Percentiles rank a stretch among this genome's conserved stretches.
These are phyloP conservation scores for Colletotrichum truncatum DNA, from an alignment of 2,329 filamentous ascomycete species.

Conservation along the genomic window DNA sequence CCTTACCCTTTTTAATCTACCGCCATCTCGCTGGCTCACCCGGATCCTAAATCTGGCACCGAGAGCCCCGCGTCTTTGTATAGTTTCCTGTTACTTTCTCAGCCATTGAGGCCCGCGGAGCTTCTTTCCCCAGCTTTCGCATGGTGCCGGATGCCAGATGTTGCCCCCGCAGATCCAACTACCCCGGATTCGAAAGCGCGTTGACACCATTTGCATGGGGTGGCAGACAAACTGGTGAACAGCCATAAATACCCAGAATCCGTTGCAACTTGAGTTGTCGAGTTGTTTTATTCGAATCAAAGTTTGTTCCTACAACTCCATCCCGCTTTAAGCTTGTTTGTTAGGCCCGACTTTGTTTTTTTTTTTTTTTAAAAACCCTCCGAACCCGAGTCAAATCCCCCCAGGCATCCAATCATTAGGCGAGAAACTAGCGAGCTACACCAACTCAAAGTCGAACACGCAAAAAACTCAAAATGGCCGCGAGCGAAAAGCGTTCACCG, in stretches of 20 bases:
- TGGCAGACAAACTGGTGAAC: background rate
- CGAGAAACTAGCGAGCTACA: background rate
- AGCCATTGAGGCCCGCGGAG: background rate
- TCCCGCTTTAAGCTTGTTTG: constrained; percentile 23
- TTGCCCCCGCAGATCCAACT: constrained; percentile 15
- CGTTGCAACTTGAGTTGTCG: background rate
- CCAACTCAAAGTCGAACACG: background rate
- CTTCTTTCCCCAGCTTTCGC: constrained; percentile 1
- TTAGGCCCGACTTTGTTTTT: background rate
- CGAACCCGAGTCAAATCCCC: background rate
- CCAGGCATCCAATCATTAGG: background rate
- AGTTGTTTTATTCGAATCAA: background rate
- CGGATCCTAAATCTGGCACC: constrained; percentile 14
- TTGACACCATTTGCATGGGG: constrained; percentile 3
- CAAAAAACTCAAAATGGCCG: constrained; percentile 3
- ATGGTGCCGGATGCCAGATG: constrained; percentile 16
- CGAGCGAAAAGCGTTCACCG: constrained; percentile 23
- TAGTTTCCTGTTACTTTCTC: background rate
- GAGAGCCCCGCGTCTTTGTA: constrained; percentile 8
- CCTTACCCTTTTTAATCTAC: constrained; percentile 11
- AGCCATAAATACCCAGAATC: constrained; percentile 25
- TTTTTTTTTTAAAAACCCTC: background rate
- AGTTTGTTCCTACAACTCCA: background rate
- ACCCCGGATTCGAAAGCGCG: constrained; percentile 17
- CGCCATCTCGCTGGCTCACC: background rate